These are phyloP conservation scores for Suaeda aralocaspica DNA, from an alignment of 148 eudicot species.

Conservation along the genomic window DNA sequence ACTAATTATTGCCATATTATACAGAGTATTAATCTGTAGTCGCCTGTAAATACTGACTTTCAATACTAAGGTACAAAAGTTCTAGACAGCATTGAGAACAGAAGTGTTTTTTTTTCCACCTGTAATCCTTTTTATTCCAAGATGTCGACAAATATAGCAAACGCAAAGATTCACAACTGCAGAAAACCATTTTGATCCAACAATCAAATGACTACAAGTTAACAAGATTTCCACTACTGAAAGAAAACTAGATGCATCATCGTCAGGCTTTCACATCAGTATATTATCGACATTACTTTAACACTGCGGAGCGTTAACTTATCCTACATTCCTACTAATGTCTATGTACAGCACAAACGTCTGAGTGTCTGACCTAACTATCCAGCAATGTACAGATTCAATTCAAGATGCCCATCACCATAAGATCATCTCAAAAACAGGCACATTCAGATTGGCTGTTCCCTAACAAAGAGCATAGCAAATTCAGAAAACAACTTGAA, in stretches of 20 bases:
- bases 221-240: background rate
- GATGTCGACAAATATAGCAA: too few relatives aligned
- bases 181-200: background rate
- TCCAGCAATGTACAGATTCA: constrained; percentile 6
- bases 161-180: background rate
- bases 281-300: background rate
- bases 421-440: background rate
- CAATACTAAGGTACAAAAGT: too few relatives aligned
- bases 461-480: background rate
- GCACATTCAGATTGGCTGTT: background rate
- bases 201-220: background rate
- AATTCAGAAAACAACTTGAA: background rate
- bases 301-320: background rate
- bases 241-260: background rate
- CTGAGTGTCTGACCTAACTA: background rate
- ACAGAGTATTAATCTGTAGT: too few relatives aligned
- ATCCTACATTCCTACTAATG: background rate
- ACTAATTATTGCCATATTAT: too few relatives aligned
- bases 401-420: background rate
- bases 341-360: constrained; percentile 9
- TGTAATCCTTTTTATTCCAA: too few relatives aligned
- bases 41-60: too few relatives aligned
- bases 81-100: too few relatives aligned
- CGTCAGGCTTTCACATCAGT: background rate
- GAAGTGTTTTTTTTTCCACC: too few relatives aligned